Evolutionary conservation across 768 basidiomycete genomes (phyloP).

Genomic region (Pleurotus cornucopiae): DNA sequence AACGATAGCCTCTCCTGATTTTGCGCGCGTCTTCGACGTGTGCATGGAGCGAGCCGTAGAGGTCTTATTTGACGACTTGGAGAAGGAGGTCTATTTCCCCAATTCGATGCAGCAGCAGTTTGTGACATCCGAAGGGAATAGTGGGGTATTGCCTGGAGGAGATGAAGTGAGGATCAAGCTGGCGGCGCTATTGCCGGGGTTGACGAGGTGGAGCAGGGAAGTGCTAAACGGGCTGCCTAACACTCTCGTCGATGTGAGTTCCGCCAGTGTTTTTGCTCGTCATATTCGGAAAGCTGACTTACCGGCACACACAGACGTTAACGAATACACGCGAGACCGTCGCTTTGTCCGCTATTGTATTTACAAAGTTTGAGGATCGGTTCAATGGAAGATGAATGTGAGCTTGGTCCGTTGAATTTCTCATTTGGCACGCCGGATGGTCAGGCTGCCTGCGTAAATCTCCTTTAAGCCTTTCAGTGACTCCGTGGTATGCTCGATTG

Average conservation of each 20-base stretch:
- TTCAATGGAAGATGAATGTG: slow-evolving; percentile 16
- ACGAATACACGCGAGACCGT: slow-evolving; percentile 59
- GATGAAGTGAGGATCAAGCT: slow-evolving; percentile 57
- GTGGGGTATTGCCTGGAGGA: slow-evolving; percentile 17
- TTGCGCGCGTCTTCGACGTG: slow-evolving; percentile 64
- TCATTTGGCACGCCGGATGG: no score
- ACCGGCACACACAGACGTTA: slow-evolving; percentile 40
- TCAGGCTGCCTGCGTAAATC: no score
- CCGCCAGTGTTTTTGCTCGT: not conserved
- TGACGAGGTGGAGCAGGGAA: slow-evolving; percentile 73
- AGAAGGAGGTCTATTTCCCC: slow-evolving; percentile 55
- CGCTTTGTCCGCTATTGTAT: slow-evolving; percentile 70
- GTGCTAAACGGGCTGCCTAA: slow-evolving; percentile 70
- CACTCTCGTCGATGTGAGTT: slow-evolving; percentile 78
- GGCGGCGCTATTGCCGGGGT: slow-evolving; percentile 75
- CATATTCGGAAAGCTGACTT: not conserved
- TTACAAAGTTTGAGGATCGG: slow-evolving; percentile 61
- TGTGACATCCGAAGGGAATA: slow-evolving; percentile 10
- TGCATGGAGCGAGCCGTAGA: slow-evolving; percentile 68
- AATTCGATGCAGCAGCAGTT: slow-evolving; percentile 14
- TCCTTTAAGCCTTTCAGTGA: no score
- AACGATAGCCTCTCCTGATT: slow-evolving; percentile 65
- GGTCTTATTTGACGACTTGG: slow-evolving; percentile 59
- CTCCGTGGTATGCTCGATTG: no score
- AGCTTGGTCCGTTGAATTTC: no score